Evolutionary conservation across 2,329 filamentous ascomycete species (phyloP).

Genomic region (Colletotrichum sublineola): DNA sequence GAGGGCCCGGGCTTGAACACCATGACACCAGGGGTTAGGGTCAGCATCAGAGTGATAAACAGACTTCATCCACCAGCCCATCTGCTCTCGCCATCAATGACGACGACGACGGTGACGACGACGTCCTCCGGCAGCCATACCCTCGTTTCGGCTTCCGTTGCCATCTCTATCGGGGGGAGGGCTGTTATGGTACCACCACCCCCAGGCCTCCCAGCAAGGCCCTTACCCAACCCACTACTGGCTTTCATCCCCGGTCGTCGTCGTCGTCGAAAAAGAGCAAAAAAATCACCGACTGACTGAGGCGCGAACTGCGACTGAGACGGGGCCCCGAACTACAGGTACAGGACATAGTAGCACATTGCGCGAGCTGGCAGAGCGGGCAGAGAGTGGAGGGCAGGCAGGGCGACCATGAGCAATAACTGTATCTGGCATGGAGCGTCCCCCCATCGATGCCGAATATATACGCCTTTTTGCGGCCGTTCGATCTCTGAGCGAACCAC

Average conservation of each 20-base stretch:
- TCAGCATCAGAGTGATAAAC: not conserved
- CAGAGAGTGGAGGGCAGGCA: no score
- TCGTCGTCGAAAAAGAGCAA: not conserved
- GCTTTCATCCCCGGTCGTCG: slow-evolving; percentile 24
- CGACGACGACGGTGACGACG: not conserved
- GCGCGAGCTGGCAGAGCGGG: not conserved
- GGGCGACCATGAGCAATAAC: no score
- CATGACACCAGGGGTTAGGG: no score
- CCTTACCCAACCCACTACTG: slow-evolving; percentile 12
- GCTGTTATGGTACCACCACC: slow-evolving; percentile 11
- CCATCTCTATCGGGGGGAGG: slow-evolving; percentile 24
- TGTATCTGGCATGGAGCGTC: slow-evolving; percentile 1
- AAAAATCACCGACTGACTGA: slow-evolving; percentile 25
- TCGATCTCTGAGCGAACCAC: not conserved
- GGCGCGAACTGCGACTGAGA: slow-evolving; percentile 22
- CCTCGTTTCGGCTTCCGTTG: slow-evolving; percentile 8
- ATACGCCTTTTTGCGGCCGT: not conserved
- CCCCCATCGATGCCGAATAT: not conserved
- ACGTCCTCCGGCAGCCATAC: not conserved
- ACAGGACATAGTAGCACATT: not conserved
- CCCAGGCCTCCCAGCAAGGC: slow-evolving; percentile 21
- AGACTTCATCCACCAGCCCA: not conserved
- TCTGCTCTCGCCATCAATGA: not conserved
- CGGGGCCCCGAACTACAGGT: not conserved
- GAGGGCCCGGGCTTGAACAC: not conserved